phyloP scores from a whole-genome alignment of 2,329 filamentous ascomycete genomes.

The Huntiella omanensis region DNA sequence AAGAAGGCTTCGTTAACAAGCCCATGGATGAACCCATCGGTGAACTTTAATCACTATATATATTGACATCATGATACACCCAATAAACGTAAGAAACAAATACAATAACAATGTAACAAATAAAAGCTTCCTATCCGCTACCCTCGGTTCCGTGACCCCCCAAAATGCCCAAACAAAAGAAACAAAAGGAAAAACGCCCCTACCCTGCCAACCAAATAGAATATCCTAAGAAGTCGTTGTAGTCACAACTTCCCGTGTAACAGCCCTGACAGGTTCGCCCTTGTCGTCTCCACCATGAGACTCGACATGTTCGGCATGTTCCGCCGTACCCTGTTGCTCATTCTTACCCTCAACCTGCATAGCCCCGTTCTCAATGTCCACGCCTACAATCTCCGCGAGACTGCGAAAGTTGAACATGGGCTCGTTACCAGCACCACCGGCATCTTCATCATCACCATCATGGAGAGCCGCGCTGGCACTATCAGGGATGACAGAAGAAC shows the following conservation, averaged over 20 bases:
- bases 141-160: neutral
- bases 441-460: constrained; percentile 29
- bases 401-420: constrained; percentile 86
- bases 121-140: neutral
- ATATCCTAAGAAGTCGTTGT: neutral
- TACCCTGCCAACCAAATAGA: no score
- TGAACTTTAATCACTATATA: neutral
- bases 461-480: constrained; percentile 31
- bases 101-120: neutral
- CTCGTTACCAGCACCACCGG: constrained; percentile 38
- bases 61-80: neutral
- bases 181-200: neutral
- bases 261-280: neutral
- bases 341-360: constrained; percentile 1
- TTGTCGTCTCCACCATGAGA: neutral
- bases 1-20: constrained; percentile 23
- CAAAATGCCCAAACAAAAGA: neutral
- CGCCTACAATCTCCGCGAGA: constrained; percentile 65
- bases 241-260: neutral
- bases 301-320: constrained; percentile 5
- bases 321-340: constrained; percentile 2
- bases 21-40: constrained; percentile 11
- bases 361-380: constrained; percentile 22
- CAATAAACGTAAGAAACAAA: neutral
- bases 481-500: constrained; percentile 43